Conservation (phyloP, 768 basidiomycete genomes). For the Serendipita vermifera region DNA sequence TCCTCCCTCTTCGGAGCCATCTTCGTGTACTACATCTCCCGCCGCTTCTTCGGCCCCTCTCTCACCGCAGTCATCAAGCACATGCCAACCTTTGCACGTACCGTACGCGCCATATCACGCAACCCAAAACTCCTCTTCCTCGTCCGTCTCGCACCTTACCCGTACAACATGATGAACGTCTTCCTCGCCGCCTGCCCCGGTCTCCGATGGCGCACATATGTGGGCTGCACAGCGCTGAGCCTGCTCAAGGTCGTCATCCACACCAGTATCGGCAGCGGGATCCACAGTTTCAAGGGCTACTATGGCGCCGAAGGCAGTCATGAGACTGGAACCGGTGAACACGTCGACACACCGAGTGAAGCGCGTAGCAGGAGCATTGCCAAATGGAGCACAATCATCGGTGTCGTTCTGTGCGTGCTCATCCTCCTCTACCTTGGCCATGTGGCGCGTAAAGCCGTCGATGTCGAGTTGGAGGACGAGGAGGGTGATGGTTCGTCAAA, state of each 20-base stretch:
- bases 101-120: constrained; percentile 77
- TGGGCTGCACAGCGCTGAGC: constrained; percentile 64
- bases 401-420: constrained; percentile 55
- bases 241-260: constrained; percentile 86
- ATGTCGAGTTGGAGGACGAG: constrained; percentile 35
- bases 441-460: constrained; percentile 57
- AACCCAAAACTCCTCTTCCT: constrained; percentile 80
- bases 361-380: constrained; percentile 36
- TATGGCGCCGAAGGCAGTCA: constrained; percentile 26
- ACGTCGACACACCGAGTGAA: constrained; percentile 26
- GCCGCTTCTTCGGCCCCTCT: constrained; percentile 46
- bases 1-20: constrained; percentile 78
- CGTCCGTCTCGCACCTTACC: constrained; percentile 83
- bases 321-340: constrained; percentile 12
- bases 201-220: constrained; percentile 66
- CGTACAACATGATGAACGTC: constrained; percentile 91
- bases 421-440: constrained; percentile 70
- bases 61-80: constrained; percentile 64
- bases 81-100: constrained; percentile 59
- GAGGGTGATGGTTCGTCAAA: constrained; percentile 19
- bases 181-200: constrained; percentile 79
- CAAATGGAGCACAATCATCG: constrained; percentile 51
- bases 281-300: constrained; percentile 69
- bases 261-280: constrained; percentile 74
- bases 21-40: constrained; percentile 68